These are phyloP conservation scores for Monascus ruber DNA, from an alignment of 2,329 filamentous ascomycete genomes.

Conservation along the genomic window DNA sequence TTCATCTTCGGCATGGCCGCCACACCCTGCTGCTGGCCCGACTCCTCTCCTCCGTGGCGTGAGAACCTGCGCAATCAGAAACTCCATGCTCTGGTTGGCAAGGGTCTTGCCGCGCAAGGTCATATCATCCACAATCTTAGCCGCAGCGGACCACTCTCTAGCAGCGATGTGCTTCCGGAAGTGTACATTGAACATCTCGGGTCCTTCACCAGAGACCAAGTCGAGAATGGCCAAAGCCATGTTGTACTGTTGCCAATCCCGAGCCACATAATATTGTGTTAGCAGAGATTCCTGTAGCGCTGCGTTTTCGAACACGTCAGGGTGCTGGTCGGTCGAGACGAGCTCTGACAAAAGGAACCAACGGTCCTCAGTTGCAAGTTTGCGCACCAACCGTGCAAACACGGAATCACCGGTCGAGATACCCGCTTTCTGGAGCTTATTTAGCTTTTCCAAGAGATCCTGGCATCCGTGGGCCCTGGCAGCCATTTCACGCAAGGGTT, in stretches of 20 bases:
- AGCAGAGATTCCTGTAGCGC: slow-evolving; percentile 45
- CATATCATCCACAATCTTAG: slow-evolving; percentile 39
- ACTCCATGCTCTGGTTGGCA: slow-evolving; percentile 32
- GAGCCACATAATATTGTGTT: slow-evolving; percentile 37
- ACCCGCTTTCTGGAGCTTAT: slow-evolving; percentile 48
- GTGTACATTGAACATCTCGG: slow-evolving; percentile 25
- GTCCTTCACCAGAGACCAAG: slow-evolving; percentile 19
- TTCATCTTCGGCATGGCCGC: slow-evolving; percentile 25
- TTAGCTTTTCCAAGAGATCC: slow-evolving; percentile 48
- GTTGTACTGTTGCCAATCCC: slow-evolving; percentile 42
- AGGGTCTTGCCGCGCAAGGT: slow-evolving; percentile 32
- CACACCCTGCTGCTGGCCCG: slow-evolving; percentile 13
- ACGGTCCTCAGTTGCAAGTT: slow-evolving; percentile 50
- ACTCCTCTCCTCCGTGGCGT: slow-evolving; percentile 17
- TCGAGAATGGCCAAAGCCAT: slow-evolving; percentile 45
- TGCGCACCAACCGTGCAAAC: slow-evolving; percentile 55
- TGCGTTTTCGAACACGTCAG: slow-evolving; percentile 49
- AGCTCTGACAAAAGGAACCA: slow-evolving; percentile 41
- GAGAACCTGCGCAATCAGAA: slow-evolving; percentile 28
- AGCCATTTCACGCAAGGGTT: slow-evolving; percentile 67
- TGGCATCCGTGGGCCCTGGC: slow-evolving; percentile 48
- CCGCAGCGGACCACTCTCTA: slow-evolving; percentile 18
- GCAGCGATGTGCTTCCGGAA: slow-evolving; percentile 28
- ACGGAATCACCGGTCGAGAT: slow-evolving; percentile 52
- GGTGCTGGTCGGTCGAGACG: slow-evolving; percentile 52